Conservation (phyloP, 768 basidiomycete species). For the Suillus brevipes region DNA sequence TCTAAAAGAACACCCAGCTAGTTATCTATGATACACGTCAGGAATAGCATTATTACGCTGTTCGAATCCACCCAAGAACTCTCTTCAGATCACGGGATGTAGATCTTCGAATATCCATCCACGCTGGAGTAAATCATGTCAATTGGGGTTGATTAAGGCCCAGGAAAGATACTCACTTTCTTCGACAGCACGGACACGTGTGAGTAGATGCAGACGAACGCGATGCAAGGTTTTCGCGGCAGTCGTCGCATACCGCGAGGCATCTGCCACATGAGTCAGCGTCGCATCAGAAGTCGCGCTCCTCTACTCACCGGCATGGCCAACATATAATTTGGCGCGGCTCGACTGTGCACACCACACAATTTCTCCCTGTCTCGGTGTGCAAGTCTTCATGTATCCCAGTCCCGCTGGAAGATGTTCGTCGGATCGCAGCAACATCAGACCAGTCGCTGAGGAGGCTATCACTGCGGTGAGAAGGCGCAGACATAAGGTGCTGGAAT, state of each 20-base stretch:
- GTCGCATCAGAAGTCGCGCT: conserved; percentile 11
- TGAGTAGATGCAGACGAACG: conserved; percentile 50
- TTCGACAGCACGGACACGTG: conserved; percentile 52
- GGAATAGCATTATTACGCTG: neutral
- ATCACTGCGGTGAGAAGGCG: conserved; percentile 14
- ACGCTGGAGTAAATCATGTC: conserved; percentile 20
- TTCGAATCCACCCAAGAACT: neutral
- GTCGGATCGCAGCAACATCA: conserved; percentile 30
- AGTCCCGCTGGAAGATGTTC: conserved; percentile 16
- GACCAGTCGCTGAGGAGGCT: conserved; percentile 28
- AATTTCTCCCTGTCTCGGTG: conserved; percentile 40
- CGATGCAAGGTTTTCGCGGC: conserved; percentile 52
- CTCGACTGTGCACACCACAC: conserved; percentile 74
- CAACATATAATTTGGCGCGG: conserved; percentile 75
- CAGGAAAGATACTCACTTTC: conserved; percentile 35
- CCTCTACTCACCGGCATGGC: conserved; percentile 81
- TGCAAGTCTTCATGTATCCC: conserved; percentile 22
- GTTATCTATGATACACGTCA: neutral
- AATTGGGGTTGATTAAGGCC: conserved; percentile 6
- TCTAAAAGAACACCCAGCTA: neutral
- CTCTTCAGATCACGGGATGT: conserved; percentile 23
- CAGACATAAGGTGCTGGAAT: conserved; percentile 40
- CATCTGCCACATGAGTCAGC: conserved; percentile 34
- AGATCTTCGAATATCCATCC: conserved; percentile 37
- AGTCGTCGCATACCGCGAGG: conserved; percentile 54